Percentiles rank a stretch among this genome's conserved stretches.
Evolutionary conservation across 2,329 filamentous ascomycete species (phyloP).

Genomic region (Colletotrichum acutatum): DNA sequence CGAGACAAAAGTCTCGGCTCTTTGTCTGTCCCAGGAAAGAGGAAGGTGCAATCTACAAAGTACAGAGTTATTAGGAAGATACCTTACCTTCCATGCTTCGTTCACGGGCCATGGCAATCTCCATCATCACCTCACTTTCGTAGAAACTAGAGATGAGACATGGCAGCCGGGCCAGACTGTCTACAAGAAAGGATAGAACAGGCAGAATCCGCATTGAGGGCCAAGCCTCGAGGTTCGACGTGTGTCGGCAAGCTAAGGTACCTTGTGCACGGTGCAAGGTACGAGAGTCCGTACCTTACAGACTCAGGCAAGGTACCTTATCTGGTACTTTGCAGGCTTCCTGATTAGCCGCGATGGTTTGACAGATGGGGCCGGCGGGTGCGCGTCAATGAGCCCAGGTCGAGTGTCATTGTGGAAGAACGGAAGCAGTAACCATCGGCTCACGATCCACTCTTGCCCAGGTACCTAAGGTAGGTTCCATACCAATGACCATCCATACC

Average conservation of each 20-base stretch:
- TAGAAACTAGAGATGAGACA: not conserved
- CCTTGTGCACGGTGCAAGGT: not conserved
- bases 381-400: not conserved
- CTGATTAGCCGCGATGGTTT: slow-evolving; percentile 11
- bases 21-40: not conserved
- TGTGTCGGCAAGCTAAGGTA: not conserved
- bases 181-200: not conserved
- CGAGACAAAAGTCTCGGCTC: not conserved
- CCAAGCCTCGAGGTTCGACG: slow-evolving; percentile 9
- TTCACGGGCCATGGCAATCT: not conserved
- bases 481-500: too few relatives aligned
- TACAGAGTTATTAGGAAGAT: too few relatives aligned
- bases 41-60: not conserved
- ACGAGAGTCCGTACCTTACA: too few relatives aligned
- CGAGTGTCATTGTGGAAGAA: not conserved
- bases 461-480: too few relatives aligned
- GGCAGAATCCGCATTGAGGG: slow-evolving; percentile 25
- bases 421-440: slow-evolving; percentile 15
- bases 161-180: not conserved
- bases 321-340: not conserved
- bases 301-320: not conserved
- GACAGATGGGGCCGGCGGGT: slow-evolving; percentile 22
- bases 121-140: not conserved
- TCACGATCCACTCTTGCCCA: not conserved
- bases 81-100: too few relatives aligned